phyloP scores from a whole-genome alignment of 306 rosid genomes.

The Vigna nakashimae region DNA sequence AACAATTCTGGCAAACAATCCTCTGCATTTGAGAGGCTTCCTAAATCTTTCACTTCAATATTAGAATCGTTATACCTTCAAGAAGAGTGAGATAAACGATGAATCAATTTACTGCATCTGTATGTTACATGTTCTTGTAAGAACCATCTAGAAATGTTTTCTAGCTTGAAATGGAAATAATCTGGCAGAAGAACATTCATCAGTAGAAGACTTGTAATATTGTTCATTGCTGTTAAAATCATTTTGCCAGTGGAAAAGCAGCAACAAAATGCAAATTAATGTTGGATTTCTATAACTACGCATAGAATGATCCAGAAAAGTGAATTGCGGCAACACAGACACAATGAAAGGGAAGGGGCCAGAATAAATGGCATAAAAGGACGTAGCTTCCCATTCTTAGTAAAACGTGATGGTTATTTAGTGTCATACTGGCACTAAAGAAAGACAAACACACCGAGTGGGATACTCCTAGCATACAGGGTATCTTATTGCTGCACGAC shows the following conservation, averaged over 20 bases:
- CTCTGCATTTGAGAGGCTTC: slow-evolving; percentile 51
- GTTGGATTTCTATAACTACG: slow-evolving; percentile 1
- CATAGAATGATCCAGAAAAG: slow-evolving; percentile 13
- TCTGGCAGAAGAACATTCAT: slow-evolving; percentile 46
- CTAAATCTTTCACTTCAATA: slow-evolving; percentile 54
- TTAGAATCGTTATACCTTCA: slow-evolving; percentile 71
- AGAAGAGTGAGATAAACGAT: slow-evolving; percentile 39
- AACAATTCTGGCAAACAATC: slow-evolving; percentile 61
- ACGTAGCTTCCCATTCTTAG: neutral
- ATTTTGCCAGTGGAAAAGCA: slow-evolving; percentile 46
- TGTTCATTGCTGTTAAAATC: slow-evolving; percentile 41
- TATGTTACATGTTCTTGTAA: slow-evolving; percentile 30
- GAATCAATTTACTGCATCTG: slow-evolving; percentile 29
- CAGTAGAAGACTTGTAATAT: slow-evolving; percentile 28
- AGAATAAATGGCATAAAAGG: slow-evolving; percentile 1
- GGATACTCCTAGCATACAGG: slow-evolving; percentile 25
- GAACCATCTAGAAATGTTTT: slow-evolving; percentile 32
- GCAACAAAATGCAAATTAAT: slow-evolving; percentile 25
- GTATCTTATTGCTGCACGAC: slow-evolving; percentile 3
- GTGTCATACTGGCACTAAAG: neutral
- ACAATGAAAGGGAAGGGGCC: neutral
- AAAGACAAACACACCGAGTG: slow-evolving; percentile 13
- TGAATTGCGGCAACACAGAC: neutral
- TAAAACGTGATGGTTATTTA: neutral
- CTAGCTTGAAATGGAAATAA: slow-evolving; percentile 59